These are phyloP conservation scores for Candida hungchunana DNA, from an alignment of 805 yeast species.

Conservation along the genomic window DNA sequence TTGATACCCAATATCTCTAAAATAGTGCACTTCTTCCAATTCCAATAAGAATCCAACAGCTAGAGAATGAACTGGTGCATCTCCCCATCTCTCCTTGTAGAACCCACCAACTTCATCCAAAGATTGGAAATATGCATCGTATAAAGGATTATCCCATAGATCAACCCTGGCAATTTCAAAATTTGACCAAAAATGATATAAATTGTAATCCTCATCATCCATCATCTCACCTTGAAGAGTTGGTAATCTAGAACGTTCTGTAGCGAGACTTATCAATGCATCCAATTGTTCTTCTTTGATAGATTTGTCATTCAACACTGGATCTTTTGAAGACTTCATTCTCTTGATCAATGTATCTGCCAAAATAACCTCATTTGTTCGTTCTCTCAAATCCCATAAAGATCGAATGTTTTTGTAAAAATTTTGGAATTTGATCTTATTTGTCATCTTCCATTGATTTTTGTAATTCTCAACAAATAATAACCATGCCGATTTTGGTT, in stretches of 20 bases:
- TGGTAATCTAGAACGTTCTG: constrained; percentile 31
- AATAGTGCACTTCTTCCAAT: constrained; percentile 74
- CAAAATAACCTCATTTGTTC: constrained; percentile 28
- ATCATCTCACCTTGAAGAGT: constrained; percentile 49
- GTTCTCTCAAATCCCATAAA: constrained; percentile 22
- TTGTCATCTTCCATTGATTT: constrained; percentile 30
- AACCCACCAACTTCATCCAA: constrained; percentile 79
- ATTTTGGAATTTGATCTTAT: constrained; percentile 28
- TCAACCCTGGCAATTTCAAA: constrained; percentile 87
- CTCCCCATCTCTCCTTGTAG: constrained; percentile 94
- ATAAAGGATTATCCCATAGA: constrained; percentile 60
- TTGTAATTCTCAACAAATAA: constrained; percentile 46
- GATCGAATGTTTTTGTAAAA: constrained; percentile 27
- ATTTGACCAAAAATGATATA: constrained; percentile 91
- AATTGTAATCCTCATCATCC: constrained; percentile 63
- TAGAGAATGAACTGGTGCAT: constrained; percentile 89
- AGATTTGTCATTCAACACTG: constrained; percentile 12
- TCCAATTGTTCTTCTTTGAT: constrained; percentile 32
- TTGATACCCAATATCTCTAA: constrained; percentile 86
- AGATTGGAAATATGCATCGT: constrained; percentile 61
- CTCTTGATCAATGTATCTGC: constrained; percentile 29
- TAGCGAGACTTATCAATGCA: constrained; percentile 34
- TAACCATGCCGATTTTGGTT: constrained; percentile 65
- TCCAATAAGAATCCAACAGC: constrained; percentile 77
- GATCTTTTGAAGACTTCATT: constrained; percentile 3